Evolutionary conservation across 2,329 filamentous ascomycete genomes (phyloP), one percentile per base, ranked within the genome.

Genomic region (Sporothrix inflata): DNA sequence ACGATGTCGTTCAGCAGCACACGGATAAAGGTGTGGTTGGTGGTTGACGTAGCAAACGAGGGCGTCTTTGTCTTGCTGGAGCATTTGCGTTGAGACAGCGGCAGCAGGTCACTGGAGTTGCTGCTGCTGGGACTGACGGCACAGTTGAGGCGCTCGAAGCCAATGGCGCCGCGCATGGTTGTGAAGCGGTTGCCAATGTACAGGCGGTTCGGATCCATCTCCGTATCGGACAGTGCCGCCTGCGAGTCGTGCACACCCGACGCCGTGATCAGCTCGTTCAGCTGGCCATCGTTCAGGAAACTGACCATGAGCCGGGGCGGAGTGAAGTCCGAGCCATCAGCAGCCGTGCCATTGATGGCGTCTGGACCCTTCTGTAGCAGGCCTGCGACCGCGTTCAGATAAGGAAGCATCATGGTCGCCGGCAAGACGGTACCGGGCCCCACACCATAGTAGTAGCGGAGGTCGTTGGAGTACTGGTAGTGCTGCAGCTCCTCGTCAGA

Each of bases 401-500:
- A 87, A 0, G 89, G 89, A 12, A 88, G 83, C 88, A 91, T 88
- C 82, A 89, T 85, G 72, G 85, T 86, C 47, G 84, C 82, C 8
- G 87, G 83, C 24, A 89, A 81, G 45, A 84, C 80, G 1, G 84
- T 84, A 1, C 87, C 89, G 0, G 88, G 87, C 0, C 90, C 89
- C 1, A 85, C 83, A 12, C 88, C 88, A 76, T 92, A 91, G 80
- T 88, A 91, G 79, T 92, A 92, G 40, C 89, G 86, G 51, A 92
- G 80, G 76, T 92, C 90, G 75, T 92, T 89, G 1, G 85, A 83
- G 78, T 92, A 92, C 76, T 92, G 89, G 75, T 92, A 92, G 75
- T 86, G 80, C 40, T 85, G 81, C 71, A 91, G 83, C 78, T 92
- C 90, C 2, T 87, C 82, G 45, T 90, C 82, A 3, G 85, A 89